Base-by-base conservation (phyloP, 192 early-diverging fungal species). In the Coemansia pectinata region DNA sequence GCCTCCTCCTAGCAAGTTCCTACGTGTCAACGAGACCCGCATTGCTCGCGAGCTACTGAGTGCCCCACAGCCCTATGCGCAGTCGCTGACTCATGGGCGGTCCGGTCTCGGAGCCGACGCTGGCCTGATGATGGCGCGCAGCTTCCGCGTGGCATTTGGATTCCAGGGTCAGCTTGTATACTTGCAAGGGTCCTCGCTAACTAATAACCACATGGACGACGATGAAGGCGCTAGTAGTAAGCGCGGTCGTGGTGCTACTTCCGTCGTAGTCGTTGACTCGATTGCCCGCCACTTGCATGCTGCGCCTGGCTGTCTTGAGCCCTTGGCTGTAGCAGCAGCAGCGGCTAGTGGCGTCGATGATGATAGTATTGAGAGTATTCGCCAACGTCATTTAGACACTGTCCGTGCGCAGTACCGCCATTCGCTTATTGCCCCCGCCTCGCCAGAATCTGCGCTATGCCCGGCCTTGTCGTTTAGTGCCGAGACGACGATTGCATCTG, bases 141-240 rank as follows among this genome's bases (percentile, higher is more conserved):
- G 88, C 64, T 96, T 90, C 66, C 87, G 94, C 48, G 94, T 91
- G 1, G 91, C 94, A 0, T 98, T 94, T 90, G 94, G 92, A 0
- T 88, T 90, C 0, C 87, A 87, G 61, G 95, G 94, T 14, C 68
- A 80, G 47, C 85, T 95, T 34, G 89, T 89, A 0, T 83, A 82
- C 31, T 53, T 82, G 53, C 67, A 42, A 14, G 69, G 70, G 29
- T 48, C 23, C 5, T 15, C 55, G 29, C 55, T n/a, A 12, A 3
- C 19, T 61, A 66, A 27, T 9, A 14, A 8, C 36, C 10, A 19
- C 21, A 34, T 33, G 29, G 55, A 58, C 14, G 55, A 58, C 14
- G 55, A 58, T 8, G 55, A 58, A 23, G 3, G 29, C 55, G 66
- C 66, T 0, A 40, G 23, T 19, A 33, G 59, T 17, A 63, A 55